These are phyloP conservation scores for Arthroderma uncinatum DNA, from an alignment of 2,329 filamentous ascomycete genomes.

Conservation along the genomic window DNA sequence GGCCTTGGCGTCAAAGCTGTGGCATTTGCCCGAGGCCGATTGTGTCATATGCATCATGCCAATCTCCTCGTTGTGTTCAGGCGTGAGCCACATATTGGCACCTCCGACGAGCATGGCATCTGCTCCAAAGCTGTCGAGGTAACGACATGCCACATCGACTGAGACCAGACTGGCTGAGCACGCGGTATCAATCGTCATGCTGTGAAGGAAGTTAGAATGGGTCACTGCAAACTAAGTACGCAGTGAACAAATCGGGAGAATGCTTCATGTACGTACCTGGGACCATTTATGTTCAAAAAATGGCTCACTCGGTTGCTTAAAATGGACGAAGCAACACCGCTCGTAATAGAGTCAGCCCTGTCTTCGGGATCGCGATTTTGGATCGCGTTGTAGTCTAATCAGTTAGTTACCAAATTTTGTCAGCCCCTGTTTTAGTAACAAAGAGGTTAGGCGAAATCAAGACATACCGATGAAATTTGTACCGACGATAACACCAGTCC, in stretches of 20 bases:
- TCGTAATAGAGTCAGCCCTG: conserved; percentile 1
- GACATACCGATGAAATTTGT: too few relatives aligned
- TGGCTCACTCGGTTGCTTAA: conserved; percentile 12
- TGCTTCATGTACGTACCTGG: conserved; percentile 8
- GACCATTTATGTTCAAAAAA: conserved; percentile 13
- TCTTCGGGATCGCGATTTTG: background rate
- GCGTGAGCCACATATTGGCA: background rate
- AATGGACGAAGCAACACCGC: conserved; percentile 14
- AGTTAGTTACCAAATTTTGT: background rate
- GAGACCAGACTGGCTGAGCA: conserved; percentile 10
- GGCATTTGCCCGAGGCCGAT: conserved; percentile 24
- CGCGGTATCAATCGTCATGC: conserved; percentile 9
- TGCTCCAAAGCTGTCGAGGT: conserved; percentile 14
- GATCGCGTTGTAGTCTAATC: background rate
- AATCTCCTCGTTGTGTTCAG: background rate
- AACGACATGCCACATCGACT: conserved; percentile 7
- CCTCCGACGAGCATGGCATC: background rate
- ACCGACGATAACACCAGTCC: background rate
- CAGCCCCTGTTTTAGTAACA: too few relatives aligned
- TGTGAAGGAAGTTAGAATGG: too few relatives aligned
- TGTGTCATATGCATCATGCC: conserved; percentile 16
- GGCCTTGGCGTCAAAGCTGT: conserved; percentile 24
- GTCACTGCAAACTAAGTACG: background rate
- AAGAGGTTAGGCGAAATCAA: too few relatives aligned
- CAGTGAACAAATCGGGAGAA: background rate